phyloP scores from a whole-genome alignment of 2,329 filamentous ascomycete species.

The Xylaria digitata region DNA sequence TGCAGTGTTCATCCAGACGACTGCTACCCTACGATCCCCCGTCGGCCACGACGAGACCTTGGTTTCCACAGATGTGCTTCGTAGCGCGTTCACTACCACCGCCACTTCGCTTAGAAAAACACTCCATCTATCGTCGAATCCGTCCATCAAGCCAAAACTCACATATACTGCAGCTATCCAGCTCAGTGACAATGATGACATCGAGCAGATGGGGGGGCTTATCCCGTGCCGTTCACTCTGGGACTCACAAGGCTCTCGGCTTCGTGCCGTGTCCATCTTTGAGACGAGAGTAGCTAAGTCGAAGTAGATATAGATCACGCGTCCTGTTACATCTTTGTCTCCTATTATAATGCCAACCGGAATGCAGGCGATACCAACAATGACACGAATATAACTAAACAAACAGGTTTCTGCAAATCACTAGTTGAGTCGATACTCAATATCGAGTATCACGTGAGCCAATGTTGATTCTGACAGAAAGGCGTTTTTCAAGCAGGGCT shows the following conservation, averaged over 20 bases:
- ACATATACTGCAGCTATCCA: conserved; percentile 42
- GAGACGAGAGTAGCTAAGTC: conserved; percentile 38
- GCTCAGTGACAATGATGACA: conserved; percentile 36
- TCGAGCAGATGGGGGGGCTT: conserved; percentile 44
- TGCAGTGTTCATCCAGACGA: conserved; percentile 45
- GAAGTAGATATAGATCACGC: conserved; percentile 11
- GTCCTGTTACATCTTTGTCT: not conserved
- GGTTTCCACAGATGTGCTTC: conserved; percentile 22
- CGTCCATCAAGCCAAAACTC: conserved; percentile 42
- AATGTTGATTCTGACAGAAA: not conserved
- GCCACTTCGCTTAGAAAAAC: conserved; percentile 29
- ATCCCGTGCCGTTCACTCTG: conserved; percentile 59
- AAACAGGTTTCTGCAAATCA: not conserved
- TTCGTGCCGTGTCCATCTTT: conserved; percentile 52
- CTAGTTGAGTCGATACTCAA: not conserved
- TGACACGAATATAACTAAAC: not conserved
- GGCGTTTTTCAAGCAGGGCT: not conserved
- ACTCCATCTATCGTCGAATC: not conserved
- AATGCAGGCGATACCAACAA: too few species aligned
- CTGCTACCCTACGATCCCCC: conserved; percentile 24
- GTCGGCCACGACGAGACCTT: not conserved
- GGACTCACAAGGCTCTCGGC: conserved; percentile 51
- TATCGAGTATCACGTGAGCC: not conserved
- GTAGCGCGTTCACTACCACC: conserved; percentile 24
- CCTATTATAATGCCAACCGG: not conserved